Evolutionary conservation across 345 rosid species (phyloP), one percentile per base, ranked within the genome.

Genomic region (Melaleuca alternifolia): DNA sequence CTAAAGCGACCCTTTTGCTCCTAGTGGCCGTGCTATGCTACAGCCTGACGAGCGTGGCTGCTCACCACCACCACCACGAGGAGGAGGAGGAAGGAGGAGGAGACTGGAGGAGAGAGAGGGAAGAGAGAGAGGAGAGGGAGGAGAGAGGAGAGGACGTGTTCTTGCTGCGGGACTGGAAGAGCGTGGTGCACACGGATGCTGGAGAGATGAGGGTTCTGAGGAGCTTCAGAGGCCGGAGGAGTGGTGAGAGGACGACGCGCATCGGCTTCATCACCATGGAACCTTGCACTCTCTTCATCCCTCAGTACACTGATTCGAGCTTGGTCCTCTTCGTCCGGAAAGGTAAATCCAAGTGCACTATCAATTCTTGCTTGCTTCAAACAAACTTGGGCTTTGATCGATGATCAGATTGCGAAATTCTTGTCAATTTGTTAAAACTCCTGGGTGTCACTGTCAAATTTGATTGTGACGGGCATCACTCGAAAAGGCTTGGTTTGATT

Each of bases 191-290:
- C 88, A 96, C 97, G 57, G 95, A 96, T 28, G 99, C 96, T 11
- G 98, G 99, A 52, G 93, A 92, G 51, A 91, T 98, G 96, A 91
- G 91, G 88, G 89, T 95, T 10, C 91, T 93, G 57, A 91, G 84
- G 89, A 92, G 92, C 62, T 82, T 87, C 62, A 89, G 91, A 23
- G 92, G 94, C 51, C 13, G 24, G 56, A 90, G 90, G 83, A 87
- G 90, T 30, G 62, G 90, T 12, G 94, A 94, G 83, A 93, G 91
- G 87, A 93, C 94, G 33, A 85, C 93, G 94, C 95, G 95, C 86
- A 92, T 95, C 54, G 99, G 98, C 26, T 94, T 96, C 92, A 92
- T 97, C 71, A 91, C 94, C 5, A 96, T 97, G 99, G 97, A 96
- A 89, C 99, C 99, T 37, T 85, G 90, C 50, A 61, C 93, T 59